Conservation (phyloP, 140 eudicot genomes). For the Cichorium intybus region DNA sequence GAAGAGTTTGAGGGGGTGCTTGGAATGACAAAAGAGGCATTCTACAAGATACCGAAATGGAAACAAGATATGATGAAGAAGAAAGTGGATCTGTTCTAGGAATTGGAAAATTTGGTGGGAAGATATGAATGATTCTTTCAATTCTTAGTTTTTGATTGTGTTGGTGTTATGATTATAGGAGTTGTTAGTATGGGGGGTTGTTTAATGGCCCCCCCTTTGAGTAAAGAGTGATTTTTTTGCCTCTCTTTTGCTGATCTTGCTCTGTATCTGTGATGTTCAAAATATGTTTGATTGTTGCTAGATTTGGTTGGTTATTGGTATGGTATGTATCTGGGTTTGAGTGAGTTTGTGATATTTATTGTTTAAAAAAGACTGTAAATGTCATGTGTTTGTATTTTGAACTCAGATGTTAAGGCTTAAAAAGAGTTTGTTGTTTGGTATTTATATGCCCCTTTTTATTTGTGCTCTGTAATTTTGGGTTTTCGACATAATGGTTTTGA, state of each 20-base stretch:
- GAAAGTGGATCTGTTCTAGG: constrained; percentile 87
- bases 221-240: constrained; percentile 52
- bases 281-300: constrained; percentile 13
- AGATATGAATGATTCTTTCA: constrained; percentile 27
- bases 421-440: constrained; percentile 21
- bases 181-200: constrained; percentile 34
- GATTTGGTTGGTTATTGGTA: not conserved
- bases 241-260: constrained; percentile 32
- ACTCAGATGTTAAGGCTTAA: constrained; percentile 13
- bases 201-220: constrained; percentile 22
- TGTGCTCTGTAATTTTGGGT: not conserved
- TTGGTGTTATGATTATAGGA: constrained; percentile 31
- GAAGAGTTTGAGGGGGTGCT: constrained; percentile 71
- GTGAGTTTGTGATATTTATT: constrained; percentile 30
- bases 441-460: not conserved
- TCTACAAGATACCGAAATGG: constrained; percentile 89
- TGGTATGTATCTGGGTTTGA: constrained; percentile 28
- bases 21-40: constrained; percentile 76
- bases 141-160: constrained; percentile 22
- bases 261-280: not conserved
- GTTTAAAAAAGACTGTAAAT: constrained; percentile 28
- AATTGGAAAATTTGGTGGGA: not conserved
- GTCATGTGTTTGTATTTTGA: constrained; percentile 27
- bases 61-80: constrained; percentile 94
- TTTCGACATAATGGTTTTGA: not conserved